phyloP scores from a whole-genome alignment of 306 rosid species.

The Fragaria vesca region DNA sequence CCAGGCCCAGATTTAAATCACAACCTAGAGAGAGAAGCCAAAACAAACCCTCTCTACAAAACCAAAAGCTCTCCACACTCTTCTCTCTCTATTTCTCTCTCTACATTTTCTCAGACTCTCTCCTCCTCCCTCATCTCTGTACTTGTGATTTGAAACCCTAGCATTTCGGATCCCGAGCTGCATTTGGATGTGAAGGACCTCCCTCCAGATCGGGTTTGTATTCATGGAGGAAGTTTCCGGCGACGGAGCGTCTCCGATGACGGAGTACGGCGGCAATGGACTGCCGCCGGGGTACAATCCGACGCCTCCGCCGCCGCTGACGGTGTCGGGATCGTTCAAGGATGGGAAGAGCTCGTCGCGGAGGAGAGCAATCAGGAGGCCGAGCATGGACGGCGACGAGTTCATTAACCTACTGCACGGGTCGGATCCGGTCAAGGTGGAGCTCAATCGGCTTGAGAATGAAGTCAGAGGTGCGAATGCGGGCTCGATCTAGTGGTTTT shows the following conservation, averaged over 20 bases:
- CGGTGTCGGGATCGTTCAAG: slow-evolving; percentile 83
- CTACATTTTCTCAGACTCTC: slow-evolving; percentile 19
- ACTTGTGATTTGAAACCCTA: slow-evolving; percentile 47
- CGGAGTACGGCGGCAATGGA: slow-evolving; percentile 23
- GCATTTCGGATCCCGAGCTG: slow-evolving; percentile 49
- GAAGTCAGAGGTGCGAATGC: slow-evolving; percentile 98
- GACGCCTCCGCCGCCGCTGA: slow-evolving; percentile 47
- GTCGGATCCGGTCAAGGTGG: slow-evolving; percentile 99
- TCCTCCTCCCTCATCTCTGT: not conserved
- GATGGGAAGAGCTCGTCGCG: slow-evolving; percentile 85
- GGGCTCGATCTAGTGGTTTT: slow-evolving; percentile 64
- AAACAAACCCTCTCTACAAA: not conserved
- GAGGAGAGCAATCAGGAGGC: slow-evolving; percentile 73
- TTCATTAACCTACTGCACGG: slow-evolving; percentile 86
- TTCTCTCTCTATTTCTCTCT: slow-evolving; percentile 21
- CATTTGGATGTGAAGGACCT: slow-evolving; percentile 62
- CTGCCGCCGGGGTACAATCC: slow-evolving; percentile 24
- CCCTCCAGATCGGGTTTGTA: no score
- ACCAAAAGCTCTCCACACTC: not conserved
- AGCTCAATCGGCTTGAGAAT: slow-evolving; percentile 98
- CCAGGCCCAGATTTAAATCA: slow-evolving; percentile 52
- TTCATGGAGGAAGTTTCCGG: slow-evolving; percentile 66
- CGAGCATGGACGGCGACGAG: slow-evolving; percentile 94
- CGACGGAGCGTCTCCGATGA: slow-evolving; percentile 46
- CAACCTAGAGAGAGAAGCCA: slow-evolving; percentile 50